Conservation (phyloP, 345 rosid genomes). For the Pugionium dolabratum region DNA sequence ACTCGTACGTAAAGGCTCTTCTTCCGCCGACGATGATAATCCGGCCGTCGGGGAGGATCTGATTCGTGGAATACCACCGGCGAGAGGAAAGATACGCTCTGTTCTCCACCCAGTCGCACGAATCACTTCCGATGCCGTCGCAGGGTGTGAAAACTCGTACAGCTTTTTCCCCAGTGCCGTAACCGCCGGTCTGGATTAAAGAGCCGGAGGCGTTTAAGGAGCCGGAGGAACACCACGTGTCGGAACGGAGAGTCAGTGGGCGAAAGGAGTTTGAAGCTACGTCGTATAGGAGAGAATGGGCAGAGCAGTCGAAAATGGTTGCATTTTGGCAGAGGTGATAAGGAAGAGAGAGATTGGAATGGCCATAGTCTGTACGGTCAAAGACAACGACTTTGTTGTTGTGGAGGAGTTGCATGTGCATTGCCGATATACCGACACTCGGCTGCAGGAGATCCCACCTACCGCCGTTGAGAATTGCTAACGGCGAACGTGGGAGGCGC, state of each 20-base stretch:
- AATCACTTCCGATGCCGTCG: conserved; percentile 18
- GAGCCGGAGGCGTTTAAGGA: conserved; percentile 64
- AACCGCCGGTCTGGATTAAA: conserved; percentile 81
- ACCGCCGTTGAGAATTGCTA: conserved; percentile 36
- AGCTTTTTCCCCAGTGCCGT: conserved; percentile 60
- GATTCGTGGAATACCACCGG: conserved; percentile 84
- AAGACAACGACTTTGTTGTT: conserved; percentile 71
- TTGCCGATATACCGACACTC: conserved; percentile 79
- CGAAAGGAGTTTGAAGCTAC: conserved; percentile 51
- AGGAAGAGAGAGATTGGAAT: conserved; percentile 69
- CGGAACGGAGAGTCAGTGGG: conserved; percentile 64
- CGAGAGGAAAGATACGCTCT: conserved; percentile 37
- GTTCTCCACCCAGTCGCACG: conserved; percentile 72
- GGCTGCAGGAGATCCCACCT: conserved; percentile 62
- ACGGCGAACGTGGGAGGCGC: conserved; percentile 40
- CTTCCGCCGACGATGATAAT: conserved; percentile 73
- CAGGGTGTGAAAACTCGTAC: conserved; percentile 63
- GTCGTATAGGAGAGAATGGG: conserved; percentile 80
- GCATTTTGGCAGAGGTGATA: conserved; percentile 47
- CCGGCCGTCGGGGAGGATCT: conserved; percentile 76
- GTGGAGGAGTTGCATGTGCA: conserved; percentile 89
- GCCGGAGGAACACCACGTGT: conserved; percentile 94
- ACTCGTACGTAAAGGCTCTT: conserved; percentile 64
- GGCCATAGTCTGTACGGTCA: conserved; percentile 83
- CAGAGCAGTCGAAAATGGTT: conserved; percentile 67